Evolutionary conservation across 805 yeast genomes (phyloP), one percentile per base, ranked within the genome.

Genomic region (Saccharomycopsis sp.): DNA sequence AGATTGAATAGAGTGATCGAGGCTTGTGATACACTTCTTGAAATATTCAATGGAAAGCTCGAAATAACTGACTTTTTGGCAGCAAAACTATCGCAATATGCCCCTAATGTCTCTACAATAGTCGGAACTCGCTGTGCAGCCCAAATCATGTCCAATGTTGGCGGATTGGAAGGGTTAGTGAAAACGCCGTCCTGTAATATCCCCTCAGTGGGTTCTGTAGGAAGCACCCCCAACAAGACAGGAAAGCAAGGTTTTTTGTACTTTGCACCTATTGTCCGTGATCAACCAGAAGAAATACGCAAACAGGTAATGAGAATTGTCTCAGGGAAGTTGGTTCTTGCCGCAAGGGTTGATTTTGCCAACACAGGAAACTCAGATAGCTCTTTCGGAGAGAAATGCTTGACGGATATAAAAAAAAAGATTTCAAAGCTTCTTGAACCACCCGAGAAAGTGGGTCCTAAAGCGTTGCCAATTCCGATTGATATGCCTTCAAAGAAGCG

Each of bases 141-240:
- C 0, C 89, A 87, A 64, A 70, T 94, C 16, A 71, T 92, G 23
- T 29, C 37, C 8, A 44, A 18, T 18, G 48, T 44, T 1, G 95
- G 96, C 1, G 90, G 96, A 0, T 68, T 92, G 2, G 72, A 72
- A 12, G 84, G 81, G 4, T 71, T 92, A 8, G 81, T 90, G 1
- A 72, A 70, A 34, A 81, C 88, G 0, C 97, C 97, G 0, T 78
- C 96, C 2, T 89, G 97, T 65, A 92, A 92, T 66, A 65, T 92
- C 21, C 83, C 96, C 0, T 81, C 95, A 0, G 72, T 89, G 52
- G 97, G 97, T 0, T 79, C 80, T 14, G n/a, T n/a, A n/a, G n/a
- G n/a, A 77, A 77, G 50, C 77, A 55, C 69, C 71, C 47, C 64
- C 68, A 58, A 68, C 14, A 82, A 80, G 9, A 73, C 78, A 7